phyloP scores from a whole-genome alignment of 805 yeast genomes.

The Torulaspora gathmanii region DNA sequence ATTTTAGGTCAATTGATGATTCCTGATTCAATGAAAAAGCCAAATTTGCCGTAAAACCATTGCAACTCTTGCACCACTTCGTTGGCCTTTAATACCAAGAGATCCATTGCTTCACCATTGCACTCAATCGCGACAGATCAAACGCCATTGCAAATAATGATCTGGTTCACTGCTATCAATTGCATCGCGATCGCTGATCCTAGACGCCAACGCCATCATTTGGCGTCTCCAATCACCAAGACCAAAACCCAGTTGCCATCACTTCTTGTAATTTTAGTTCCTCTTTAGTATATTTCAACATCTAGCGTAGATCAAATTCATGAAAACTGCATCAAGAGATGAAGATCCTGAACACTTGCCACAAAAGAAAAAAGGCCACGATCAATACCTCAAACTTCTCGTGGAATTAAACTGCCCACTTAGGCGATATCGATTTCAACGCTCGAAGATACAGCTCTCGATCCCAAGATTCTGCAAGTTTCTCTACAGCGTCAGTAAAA shows the following conservation, averaged over 20 bases:
- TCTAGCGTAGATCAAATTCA: constrained; percentile 1
- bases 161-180: neutral
- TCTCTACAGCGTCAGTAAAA: neutral
- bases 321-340: neutral
- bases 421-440: neutral
- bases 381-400: neutral
- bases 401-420: neutral
- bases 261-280: neutral
- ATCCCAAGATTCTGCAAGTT: neutral
- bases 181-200: neutral
- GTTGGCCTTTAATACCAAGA: constrained; percentile 3
- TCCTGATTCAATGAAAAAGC: neutral
- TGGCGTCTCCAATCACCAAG: constrained; percentile 4
- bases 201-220: constrained; percentile 6
- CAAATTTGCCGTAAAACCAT: neutral
- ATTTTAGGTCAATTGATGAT: constrained; percentile 20
- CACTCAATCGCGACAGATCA: neutral
- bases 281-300: constrained; percentile 1
- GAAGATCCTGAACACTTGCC: neutral
- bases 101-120: neutral
- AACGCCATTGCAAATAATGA: neutral
- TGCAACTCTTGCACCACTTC: neutral
- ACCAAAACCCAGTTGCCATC: neutral
- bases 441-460: neutral
- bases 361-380: neutral